A percentile compares a stretch with the other conserved stretches of the same genome.
Evolutionary conservation across 2,329 filamentous ascomycete species (phyloP).

Genomic region (Hymenotorrendiella dingleyae): DNA sequence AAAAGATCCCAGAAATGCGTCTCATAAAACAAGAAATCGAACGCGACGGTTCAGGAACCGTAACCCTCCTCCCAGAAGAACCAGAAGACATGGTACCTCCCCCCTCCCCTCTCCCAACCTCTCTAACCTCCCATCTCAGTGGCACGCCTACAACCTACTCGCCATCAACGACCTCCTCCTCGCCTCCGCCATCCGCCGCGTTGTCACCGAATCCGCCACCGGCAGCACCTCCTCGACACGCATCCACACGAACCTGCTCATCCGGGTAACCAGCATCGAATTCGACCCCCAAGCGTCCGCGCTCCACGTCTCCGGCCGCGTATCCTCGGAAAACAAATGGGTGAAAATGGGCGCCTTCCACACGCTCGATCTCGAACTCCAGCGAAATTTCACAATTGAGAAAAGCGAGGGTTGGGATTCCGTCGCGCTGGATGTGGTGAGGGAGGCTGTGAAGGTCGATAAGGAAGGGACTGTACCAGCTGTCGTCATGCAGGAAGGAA

Average conservation of each 20-base stretch:
- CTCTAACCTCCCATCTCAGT: conserved; percentile 38
- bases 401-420: conserved; percentile 88
- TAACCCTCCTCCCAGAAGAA: conserved; percentile 64
- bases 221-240: conserved; percentile 58
- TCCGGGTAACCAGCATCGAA: conserved; percentile 59
- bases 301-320: conserved; percentile 61
- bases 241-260: conserved; percentile 58
- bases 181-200: conserved; percentile 60
- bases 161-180: conserved; percentile 57
- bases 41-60: conserved; percentile 57
- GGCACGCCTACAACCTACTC: conserved; percentile 72
- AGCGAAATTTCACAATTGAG: conserved; percentile 81
- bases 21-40: conserved; percentile 63
- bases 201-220: conserved; percentile 51
- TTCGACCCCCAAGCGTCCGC: conserved; percentile 64
- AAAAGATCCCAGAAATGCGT: conserved; percentile 44
- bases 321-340: conserved; percentile 59
- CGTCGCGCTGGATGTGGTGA: conserved; percentile 71
- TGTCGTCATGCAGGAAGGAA: conserved; percentile 86
- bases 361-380: conserved; percentile 77
- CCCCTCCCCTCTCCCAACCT: background rate
- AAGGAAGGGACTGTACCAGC: conserved; percentile 79
- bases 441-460: conserved; percentile 72
- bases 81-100: conserved; percentile 64
- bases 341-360: conserved; percentile 64